These are phyloP conservation scores for Basidiobolus meristosporus DNA, from an alignment of 371 early-diverging fungal genomes.

Conservation along the genomic window DNA sequence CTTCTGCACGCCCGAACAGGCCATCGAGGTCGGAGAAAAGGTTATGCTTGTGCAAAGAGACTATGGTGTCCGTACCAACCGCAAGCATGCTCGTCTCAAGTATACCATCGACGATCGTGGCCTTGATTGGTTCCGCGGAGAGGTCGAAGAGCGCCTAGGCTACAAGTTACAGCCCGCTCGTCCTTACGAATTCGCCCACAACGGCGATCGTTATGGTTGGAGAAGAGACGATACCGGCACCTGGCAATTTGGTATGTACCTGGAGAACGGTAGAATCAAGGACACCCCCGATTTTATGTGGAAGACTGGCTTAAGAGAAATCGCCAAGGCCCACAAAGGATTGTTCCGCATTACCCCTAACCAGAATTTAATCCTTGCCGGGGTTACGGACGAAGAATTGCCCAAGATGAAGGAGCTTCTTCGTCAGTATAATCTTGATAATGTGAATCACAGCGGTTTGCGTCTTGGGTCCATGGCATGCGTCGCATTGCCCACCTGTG, in stretches of 20 bases:
- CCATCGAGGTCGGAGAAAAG: constrained; percentile 59
- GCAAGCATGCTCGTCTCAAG: constrained; percentile 92
- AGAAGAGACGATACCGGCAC: constrained; percentile 39
- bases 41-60: constrained; percentile 85
- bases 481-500: constrained; percentile 86
- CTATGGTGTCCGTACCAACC: constrained; percentile 85
- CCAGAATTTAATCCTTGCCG: constrained; percentile 69
- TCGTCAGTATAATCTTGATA: constrained; percentile 54
- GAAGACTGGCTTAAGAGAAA: constrained; percentile 60
- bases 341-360: constrained; percentile 79
- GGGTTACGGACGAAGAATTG: constrained; percentile 53
- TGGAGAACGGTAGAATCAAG: constrained; percentile 83
- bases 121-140: constrained; percentile 67
- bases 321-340: constrained; percentile 59
- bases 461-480: constrained; percentile 86
- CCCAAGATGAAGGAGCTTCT: constrained; percentile 46
- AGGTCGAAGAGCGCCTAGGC: constrained; percentile 64
- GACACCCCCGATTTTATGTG: constrained; percentile 56
- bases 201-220: constrained; percentile 91
- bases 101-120: constrained; percentile 90
- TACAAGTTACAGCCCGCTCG: constrained; percentile 37
- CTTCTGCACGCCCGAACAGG: constrained; percentile 57
- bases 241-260: constrained; percentile 75
- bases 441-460: constrained; percentile 59
- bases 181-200: constrained; percentile 58